phyloP scores from a whole-genome alignment of 2,329 filamentous ascomycete genomes.

The Raffaelea ambrosiae region DNA sequence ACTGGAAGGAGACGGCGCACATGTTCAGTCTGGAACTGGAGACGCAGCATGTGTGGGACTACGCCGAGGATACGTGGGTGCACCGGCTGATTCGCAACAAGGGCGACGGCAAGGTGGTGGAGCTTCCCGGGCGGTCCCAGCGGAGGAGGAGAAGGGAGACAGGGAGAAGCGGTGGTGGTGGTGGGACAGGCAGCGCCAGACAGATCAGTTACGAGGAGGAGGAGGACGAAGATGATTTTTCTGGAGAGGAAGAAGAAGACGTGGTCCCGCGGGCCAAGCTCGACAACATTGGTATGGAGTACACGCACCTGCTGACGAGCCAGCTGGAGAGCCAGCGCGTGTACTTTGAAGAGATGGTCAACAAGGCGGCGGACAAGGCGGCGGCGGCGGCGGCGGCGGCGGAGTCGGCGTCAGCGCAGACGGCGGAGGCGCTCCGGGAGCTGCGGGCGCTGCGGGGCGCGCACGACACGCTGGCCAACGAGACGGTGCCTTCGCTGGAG shows the following conservation, averaged over 20 bases:
- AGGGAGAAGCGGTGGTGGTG: not conserved
- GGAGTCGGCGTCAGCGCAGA: constrained; percentile 47
- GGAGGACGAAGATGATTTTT: constrained; percentile 2
- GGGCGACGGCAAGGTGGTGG: constrained; percentile 83
- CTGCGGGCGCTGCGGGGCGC: constrained; percentile 44
- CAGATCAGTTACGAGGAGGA: constrained; percentile 2
- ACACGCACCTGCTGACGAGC: constrained; percentile 84
- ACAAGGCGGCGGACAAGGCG: constrained; percentile 84
- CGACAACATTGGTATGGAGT: constrained; percentile 81
- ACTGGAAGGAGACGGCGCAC: constrained; percentile 85
- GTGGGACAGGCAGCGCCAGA: constrained; percentile 1
- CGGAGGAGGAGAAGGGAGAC: not conserved
- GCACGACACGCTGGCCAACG: constrained; percentile 40
- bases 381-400: constrained; percentile 61
- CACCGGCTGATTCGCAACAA: constrained; percentile 93
- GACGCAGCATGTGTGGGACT: constrained; percentile 97
- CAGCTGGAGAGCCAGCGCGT: constrained; percentile 87
- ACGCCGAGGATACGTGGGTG: constrained; percentile 90
- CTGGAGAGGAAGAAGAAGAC: constrained; percentile 44
- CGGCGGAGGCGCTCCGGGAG: constrained; percentile 39
- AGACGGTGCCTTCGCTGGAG: constrained; percentile 61
- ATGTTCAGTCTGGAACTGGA: constrained; percentile 88
- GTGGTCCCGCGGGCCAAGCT: constrained; percentile 62
- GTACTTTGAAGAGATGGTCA: constrained; percentile 90
- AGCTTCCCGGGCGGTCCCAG: constrained; percentile 56